Base-by-base conservation (phyloP, 2,329 filamentous ascomycete genomes). In the Chalaropsis thielavioides region DNA sequence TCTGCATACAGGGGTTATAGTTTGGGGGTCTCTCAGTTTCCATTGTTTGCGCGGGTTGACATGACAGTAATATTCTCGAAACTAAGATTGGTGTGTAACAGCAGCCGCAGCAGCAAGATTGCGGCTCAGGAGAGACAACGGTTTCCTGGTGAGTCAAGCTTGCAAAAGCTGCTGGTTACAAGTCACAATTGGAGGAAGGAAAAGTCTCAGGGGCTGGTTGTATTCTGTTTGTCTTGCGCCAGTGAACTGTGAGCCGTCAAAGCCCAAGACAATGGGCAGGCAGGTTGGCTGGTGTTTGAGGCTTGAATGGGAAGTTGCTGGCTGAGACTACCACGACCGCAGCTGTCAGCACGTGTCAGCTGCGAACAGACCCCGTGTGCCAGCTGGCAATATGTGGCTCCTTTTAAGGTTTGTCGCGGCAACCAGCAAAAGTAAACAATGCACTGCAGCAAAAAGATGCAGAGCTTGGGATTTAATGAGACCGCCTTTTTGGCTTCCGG, bases 331-430 rank as follows among this genome's bases (percentile, higher is more conserved):
- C 27, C 7, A 19, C 2, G 3, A 5, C 15, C 13, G 2, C 54
- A 58, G 24, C 54, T 58, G 54, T 3, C 17, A 8, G 13, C 54
- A 58, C 13, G 8, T 58, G 54, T 6, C 4, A 8, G 1, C 54
- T 8, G 51, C n/a, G 27, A 35, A 58, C 17, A 17, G 54, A 35
- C 54, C 54, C 54, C 19, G 6, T 58, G 24, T 3, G 11, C 4
- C 54, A 58, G 54, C 27, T 58, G 54, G 27, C 54, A 19, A 31
- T 19, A 58, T 35, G 24, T 58, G 54, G 54, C 54, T 58, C 54
- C 54, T 58, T 58, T 15, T 58, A 58, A 58, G 27, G 11, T 58
- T 58, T 58, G 54, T 58, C 54, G 54, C 54, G 54, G 54, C 54
- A 58, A 58, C 54, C 51, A 13, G 7, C 24, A 8, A 58, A 46